Evolutionary conservation across 2,329 filamentous ascomycete species (phyloP).

Genomic region (Sporothrix variecibatus): DNA sequence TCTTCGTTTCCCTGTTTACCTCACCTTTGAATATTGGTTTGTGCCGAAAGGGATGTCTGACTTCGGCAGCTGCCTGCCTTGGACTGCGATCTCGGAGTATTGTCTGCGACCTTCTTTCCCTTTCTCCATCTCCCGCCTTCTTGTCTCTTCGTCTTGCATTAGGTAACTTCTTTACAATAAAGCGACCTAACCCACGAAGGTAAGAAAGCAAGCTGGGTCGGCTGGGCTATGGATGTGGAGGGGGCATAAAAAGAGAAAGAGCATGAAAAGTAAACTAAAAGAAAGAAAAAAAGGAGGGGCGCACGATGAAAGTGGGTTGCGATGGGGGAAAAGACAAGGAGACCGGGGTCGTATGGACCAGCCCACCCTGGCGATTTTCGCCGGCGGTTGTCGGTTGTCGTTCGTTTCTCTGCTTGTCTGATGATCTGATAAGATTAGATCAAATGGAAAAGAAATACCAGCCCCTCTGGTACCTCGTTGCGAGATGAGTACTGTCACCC

Average conservation of each 20-base stretch:
- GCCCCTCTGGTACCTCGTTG: background rate
- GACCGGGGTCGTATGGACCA: background rate
- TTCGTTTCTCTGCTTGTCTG: constrained; percentile 30
- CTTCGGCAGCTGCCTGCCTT: background rate
- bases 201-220: background rate
- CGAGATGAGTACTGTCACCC: background rate
- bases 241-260: background rate
- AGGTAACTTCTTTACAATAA: background rate
- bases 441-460: background rate
- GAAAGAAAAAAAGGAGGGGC: background rate
- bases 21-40: background rate
- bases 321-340: background rate
- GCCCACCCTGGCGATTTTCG: background rate
- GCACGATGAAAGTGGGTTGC: background rate
- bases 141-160: background rate
- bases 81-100: constrained; percentile 4
- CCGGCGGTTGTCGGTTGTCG: background rate
- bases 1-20: background rate
- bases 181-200: background rate
- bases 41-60: background rate
- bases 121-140: background rate
- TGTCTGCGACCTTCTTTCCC: background rate
- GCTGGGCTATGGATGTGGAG: background rate
- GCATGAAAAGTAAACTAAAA: background rate
- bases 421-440: constrained; percentile 32